Conservation (phyloP, 2,329 filamentous ascomycete genomes). For the Trichoderma koningiopsis region DNA sequence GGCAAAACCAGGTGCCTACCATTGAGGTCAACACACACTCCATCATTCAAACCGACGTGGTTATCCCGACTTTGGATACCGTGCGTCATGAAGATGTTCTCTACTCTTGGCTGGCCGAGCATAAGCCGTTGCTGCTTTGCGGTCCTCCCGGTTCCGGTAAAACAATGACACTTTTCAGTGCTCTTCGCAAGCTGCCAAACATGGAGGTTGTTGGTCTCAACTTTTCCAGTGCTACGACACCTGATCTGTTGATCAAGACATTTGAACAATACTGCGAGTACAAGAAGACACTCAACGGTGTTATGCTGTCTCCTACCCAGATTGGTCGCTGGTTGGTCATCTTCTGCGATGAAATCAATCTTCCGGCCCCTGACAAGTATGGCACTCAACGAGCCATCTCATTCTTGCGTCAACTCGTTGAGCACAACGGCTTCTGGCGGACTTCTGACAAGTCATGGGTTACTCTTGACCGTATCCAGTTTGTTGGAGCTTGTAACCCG, state of each 20-base stretch:
- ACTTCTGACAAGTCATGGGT: constrained; percentile 98
- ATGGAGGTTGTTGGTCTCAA: constrained; percentile 99
- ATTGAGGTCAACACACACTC: constrained; percentile 99
- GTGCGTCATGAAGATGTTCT: constrained; percentile 98
- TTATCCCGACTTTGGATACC: constrained; percentile 96
- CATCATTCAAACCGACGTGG: constrained; percentile 95
- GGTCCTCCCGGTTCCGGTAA: constrained; percentile 98
- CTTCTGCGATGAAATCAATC: constrained; percentile 99
- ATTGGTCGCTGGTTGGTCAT: constrained; percentile 97
- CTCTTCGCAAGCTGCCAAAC: constrained; percentile 91
- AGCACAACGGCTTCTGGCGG: constrained; percentile 99
- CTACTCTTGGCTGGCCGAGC: constrained; percentile 98
- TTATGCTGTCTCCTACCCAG: constrained; percentile 92
- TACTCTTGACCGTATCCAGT: constrained; percentile 95
- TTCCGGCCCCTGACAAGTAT: constrained; percentile 96
- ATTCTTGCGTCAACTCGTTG: constrained; percentile 94
- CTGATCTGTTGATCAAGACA: constrained; percentile 96
- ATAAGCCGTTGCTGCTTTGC: constrained; percentile 94
- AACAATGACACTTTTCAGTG: constrained; percentile 99
- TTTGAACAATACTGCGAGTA: constrained; percentile 99
- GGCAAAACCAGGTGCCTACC: constrained; percentile 91
- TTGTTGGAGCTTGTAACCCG: constrained; percentile 97
- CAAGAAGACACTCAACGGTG: constrained; percentile 95
- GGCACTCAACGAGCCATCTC: constrained; percentile 96
- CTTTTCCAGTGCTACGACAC: constrained; percentile 97